Evolutionary conservation across 305 asterid species (phyloP).

Genomic region (Ajuga reptans): DNA sequence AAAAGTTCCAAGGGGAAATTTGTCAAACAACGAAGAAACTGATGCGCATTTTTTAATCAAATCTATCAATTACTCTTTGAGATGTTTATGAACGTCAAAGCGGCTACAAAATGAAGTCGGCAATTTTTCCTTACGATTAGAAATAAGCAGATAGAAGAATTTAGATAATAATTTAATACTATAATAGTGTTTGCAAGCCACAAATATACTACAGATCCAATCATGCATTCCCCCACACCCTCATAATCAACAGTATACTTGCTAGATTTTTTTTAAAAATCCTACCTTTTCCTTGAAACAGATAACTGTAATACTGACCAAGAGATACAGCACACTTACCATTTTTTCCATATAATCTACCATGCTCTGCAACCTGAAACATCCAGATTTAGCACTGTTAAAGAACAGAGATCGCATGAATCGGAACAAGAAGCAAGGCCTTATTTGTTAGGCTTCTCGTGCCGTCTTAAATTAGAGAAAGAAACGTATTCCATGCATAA

Average conservation of each 20-base stretch:
- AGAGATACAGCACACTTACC: slow-evolving; percentile 33
- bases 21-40: not conserved
- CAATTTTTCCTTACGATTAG: not conserved
- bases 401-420: not conserved
- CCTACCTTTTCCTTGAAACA: slow-evolving; percentile 4
- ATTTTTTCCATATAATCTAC: slow-evolving; percentile 66
- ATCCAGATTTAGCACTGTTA: slow-evolving; percentile 13
- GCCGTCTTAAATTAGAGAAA: not conserved
- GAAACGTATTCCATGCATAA: not conserved
- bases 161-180: not conserved
- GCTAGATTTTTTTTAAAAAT: not conserved
- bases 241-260: not conserved
- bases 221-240: not conserved
- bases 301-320: slow-evolving; percentile 3
- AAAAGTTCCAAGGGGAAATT: not conserved
- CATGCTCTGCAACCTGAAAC: slow-evolving; percentile 68
- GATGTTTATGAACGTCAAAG: not conserved
- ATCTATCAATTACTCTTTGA: not conserved
- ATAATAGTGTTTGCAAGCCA: not conserved
- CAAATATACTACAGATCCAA: too few species aligned
- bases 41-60: not conserved
- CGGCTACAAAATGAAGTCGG: not conserved
- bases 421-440: not conserved
- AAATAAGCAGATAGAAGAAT: not conserved
- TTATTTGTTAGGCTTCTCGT: not conserved